Percentiles rank a stretch among this genome's conserved stretches.
These are phyloP conservation scores for Yamadazyma friedrichii DNA, from an alignment of 1,139 yeast genomes.

Conservation along the genomic window DNA sequence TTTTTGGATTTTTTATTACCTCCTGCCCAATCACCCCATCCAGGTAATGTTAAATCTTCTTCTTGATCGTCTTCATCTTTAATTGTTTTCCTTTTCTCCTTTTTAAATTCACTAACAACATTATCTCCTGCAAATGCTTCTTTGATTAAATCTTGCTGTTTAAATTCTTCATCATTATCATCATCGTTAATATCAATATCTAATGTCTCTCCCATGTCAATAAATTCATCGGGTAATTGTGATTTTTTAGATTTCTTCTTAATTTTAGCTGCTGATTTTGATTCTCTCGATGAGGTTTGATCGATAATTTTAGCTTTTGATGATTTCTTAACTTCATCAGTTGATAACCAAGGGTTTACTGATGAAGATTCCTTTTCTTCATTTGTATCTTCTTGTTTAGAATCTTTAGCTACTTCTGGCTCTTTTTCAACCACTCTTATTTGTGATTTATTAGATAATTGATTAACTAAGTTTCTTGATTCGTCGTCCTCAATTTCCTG, in stretches of 20 bases:
- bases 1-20: constrained; percentile 55
- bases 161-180: constrained; percentile 50
- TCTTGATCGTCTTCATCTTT: constrained; percentile 86
- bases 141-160: constrained; percentile 77
- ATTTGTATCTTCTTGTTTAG: constrained; percentile 7
- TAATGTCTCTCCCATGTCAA: constrained; percentile 49
- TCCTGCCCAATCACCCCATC: constrained; percentile 91
- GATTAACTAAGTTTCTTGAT: constrained; percentile 42
- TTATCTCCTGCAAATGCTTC: constrained; percentile 98
- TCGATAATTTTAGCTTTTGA: constrained; percentile 56
- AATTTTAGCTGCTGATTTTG: constrained; percentile 52
- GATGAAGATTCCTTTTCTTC: constrained; percentile 18
- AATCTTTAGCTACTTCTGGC: constrained; percentile 6
- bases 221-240: constrained; percentile 31
- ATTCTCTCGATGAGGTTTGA: constrained; percentile 55
- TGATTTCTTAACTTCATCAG: constrained; percentile 44
- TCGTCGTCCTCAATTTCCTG: constrained; percentile 60
- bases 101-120: constrained; percentile 73
- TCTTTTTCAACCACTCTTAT: constrained; percentile 6
- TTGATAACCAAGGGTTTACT: constrained; percentile 70
- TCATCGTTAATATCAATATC: constrained; percentile 38
- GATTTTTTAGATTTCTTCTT: constrained; percentile 35
- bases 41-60: constrained; percentile 84
- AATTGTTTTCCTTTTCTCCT: constrained; percentile 66
- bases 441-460: constrained; percentile 25